phyloP scores from a whole-genome alignment of 441 rosid species.

The Gossypium schwendimanii region DNA sequence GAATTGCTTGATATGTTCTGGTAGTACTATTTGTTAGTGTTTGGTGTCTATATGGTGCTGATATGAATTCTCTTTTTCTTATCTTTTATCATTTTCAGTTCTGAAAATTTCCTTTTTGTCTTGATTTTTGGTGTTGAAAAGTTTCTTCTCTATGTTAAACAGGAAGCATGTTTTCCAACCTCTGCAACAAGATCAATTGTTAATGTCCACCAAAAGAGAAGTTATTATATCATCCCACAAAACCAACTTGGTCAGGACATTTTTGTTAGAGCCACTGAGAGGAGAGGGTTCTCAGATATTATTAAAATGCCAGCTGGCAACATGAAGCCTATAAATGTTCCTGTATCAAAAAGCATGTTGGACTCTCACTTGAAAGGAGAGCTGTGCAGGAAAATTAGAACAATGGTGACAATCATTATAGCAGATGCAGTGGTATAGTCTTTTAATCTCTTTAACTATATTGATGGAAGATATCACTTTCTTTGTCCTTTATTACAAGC shows the following conservation, averaged over 20 bases:
- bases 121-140: conserved; percentile 18
- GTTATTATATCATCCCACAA: conserved; percentile 75
- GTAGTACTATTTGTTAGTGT: not conserved
- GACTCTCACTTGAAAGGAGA: conserved; percentile 76
- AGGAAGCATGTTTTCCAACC: conserved; percentile 55
- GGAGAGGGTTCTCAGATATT: conserved; percentile 46
- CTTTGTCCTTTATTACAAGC: not conserved
- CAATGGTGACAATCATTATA: conserved; percentile 71
- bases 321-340: conserved; percentile 74
- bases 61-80: not conserved
- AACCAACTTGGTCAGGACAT: conserved; percentile 96
- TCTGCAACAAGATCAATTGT: conserved; percentile 49
- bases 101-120: conserved; percentile 2
- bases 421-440: conserved; percentile 67
- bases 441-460: conserved; percentile 6
- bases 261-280: conserved; percentile 68
- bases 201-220: conserved; percentile 69
- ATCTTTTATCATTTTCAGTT: not conserved
- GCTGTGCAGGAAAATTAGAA: conserved; percentile 40
- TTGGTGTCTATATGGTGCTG: not conserved
- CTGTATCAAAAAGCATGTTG: conserved; percentile 80
- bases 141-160: conserved; percentile 11
- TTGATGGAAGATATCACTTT: not conserved
- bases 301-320: conserved; percentile 92
- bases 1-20: conserved; percentile 4